These are phyloP conservation scores for Aspergillus hiratsukae DNA, from an alignment of 2,329 filamentous ascomycete genomes.

Conservation along the genomic window DNA sequence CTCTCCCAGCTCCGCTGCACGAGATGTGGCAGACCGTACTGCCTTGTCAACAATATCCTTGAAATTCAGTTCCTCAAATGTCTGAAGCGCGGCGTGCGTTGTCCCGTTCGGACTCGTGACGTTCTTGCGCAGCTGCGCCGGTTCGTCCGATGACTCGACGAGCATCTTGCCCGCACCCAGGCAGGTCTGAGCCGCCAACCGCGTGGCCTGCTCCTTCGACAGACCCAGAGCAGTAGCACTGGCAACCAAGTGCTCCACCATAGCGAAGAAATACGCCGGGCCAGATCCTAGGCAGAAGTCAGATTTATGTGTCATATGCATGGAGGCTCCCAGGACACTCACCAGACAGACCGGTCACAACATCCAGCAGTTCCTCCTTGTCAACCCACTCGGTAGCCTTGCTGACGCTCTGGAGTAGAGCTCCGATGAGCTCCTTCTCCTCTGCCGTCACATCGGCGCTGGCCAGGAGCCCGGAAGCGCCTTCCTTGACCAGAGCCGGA, in stretches of 20 bases:
- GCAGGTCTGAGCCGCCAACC: conserved; percentile 31
- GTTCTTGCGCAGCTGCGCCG: conserved; percentile 31
- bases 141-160: conserved; percentile 26
- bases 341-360: conserved; percentile 35
- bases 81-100: conserved; percentile 29
- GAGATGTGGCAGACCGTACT: conserved; percentile 27
- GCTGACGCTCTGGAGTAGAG: conserved; percentile 27
- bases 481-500: conserved; percentile 30
- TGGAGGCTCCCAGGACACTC: conserved; percentile 5
- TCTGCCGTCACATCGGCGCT: conserved; percentile 21
- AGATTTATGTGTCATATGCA: not conserved
- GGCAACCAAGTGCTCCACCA: conserved; percentile 32
- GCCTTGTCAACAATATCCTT: conserved; percentile 29
- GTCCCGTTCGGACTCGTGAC: conserved; percentile 35
- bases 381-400: conserved; percentile 34
- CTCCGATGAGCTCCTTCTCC: conserved; percentile 29
- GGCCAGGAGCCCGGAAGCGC: conserved; percentile 28
- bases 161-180: conserved; percentile 34
- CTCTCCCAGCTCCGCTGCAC: conserved; percentile 29
- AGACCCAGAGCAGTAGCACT: conserved; percentile 30
- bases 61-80: conserved; percentile 27
- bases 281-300: conserved; percentile 25
- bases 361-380: conserved; percentile 29
- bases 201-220: conserved; percentile 30
- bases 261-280: conserved; percentile 35